Base-by-base conservation (phyloP, 2,329 filamentous ascomycete species). In the Penicillium sp. region DNA sequence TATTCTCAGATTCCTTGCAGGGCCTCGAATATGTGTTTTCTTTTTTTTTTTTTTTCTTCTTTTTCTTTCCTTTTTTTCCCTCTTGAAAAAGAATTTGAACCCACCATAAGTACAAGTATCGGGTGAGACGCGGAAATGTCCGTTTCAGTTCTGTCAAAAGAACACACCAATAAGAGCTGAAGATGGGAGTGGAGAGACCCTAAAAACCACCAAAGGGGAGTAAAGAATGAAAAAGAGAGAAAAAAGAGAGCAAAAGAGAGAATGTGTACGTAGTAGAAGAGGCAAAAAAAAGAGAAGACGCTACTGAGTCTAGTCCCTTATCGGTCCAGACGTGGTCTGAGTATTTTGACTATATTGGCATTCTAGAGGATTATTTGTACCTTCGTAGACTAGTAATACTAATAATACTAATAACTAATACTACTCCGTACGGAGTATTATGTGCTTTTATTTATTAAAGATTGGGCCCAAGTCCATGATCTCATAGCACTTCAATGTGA, bases 181-280 rank as follows among this genome's bases (percentile, higher is more conserved):
- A 47, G 44, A 50, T 32, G 40, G 49, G 52, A 53, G 58, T 57
- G 55, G 56, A 54, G 51, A 29, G 48, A 31, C 19, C 21, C 17
- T 22, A n/a, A 10, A 24, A 45, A 50, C 26, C 38, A 26, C 43
- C 32, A 35, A 44, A 43, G 37, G 21, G 22, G 9, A 39, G 34
- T 13, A 28, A 37, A 33, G 41, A 49, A 45, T 34, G 29, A 21
- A 10, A 34, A 28, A 21, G 15, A 32, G 28, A 29, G 12, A 15
- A 38, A 32, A 15, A 34, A 41, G 17, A 43, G 15, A 26, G n/a
- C 24, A 9, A 26, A 26, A 17, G 17, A 17, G 17, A n/a, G n/a
- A n/a, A n/a, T n/a, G n/a, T 17, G 24, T 26, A 26, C 24, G 24
- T 7, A 26, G 24, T 10, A 9, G 17, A 22, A 34, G 32, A 37